Percentiles rank a stretch among this genome's conserved stretches.
These are phyloP conservation scores for Aegilops longissima DNA, from an alignment of 176 grass and related monocot genomes.

Conservation along the genomic window DNA sequence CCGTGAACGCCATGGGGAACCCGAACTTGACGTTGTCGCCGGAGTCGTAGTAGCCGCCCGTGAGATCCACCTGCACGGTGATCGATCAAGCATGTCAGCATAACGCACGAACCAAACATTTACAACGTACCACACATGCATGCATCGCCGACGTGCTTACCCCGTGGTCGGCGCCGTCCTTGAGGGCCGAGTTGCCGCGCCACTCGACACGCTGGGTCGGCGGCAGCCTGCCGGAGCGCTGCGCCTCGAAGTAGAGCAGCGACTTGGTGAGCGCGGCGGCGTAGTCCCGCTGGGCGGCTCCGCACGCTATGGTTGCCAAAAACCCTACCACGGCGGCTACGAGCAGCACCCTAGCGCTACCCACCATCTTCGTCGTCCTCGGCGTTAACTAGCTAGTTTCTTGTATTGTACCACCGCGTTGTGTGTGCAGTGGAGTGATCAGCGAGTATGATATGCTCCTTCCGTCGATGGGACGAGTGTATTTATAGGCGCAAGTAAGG, in stretches of 20 bases:
- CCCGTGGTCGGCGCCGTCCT: slow-evolving; percentile 50
- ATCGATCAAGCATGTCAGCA: background rate
- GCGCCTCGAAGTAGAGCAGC: slow-evolving; percentile 81
- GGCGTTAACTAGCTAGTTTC: no score
- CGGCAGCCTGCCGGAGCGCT: slow-evolving; percentile 68
- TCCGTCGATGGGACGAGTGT: background rate
- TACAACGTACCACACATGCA: background rate
- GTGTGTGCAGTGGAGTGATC: background rate
- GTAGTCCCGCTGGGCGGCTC: slow-evolving; percentile 36
- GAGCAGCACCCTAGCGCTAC: background rate
- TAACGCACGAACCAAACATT: background rate
- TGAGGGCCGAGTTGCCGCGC: slow-evolving; percentile 63
- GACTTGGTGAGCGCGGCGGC: slow-evolving; percentile 51
- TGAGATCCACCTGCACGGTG: slow-evolving; percentile 51
- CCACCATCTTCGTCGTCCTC: background rate
- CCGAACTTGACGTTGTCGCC: slow-evolving; percentile 87
- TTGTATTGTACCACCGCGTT: background rate
- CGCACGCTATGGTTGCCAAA: background rate
- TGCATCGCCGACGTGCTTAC: slow-evolving; percentile 28
- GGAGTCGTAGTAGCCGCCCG: slow-evolving; percentile 73
- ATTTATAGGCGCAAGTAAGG: background rate
- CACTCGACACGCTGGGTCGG: slow-evolving; percentile 58
- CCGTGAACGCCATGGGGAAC: slow-evolving; percentile 60
- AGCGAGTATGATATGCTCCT: background rate
- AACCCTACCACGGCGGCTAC: background rate